Conservation (phyloP, 768 basidiomycete genomes). For the Pleurotus platypus region DNA sequence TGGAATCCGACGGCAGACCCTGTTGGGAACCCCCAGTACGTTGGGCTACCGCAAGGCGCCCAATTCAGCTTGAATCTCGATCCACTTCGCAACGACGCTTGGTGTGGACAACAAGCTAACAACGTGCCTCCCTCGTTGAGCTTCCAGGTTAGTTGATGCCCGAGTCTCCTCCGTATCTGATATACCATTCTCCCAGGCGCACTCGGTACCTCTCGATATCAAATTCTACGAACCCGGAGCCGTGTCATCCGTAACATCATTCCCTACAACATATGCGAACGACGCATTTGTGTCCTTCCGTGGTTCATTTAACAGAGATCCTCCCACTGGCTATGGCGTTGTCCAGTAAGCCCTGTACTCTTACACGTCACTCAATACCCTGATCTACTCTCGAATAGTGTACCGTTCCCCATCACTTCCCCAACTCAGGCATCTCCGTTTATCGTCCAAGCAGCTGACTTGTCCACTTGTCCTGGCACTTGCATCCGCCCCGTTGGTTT, state of each 20-base stretch:
- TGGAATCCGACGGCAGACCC: constrained; percentile 42
- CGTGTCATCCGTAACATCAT: constrained; percentile 11
- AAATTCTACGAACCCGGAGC: constrained; percentile 29
- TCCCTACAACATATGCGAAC: constrained; percentile 24
- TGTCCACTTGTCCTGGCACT: constrained; percentile 33
- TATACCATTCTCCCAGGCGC: constrained; percentile 26
- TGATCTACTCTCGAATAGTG: constrained; percentile 13
- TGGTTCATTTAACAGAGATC: constrained; percentile 36
- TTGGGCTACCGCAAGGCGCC: constrained; percentile 23
- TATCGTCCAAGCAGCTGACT: constrained; percentile 34
- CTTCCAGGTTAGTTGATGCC: constrained; percentile 30
- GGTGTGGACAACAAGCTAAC: constrained; percentile 28
- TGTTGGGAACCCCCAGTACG: constrained; percentile 33
- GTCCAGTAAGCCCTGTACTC: constrained; percentile 25
- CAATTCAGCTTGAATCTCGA: constrained; percentile 37
- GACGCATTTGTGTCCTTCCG: constrained; percentile 44
- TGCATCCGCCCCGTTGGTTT: constrained; percentile 45
- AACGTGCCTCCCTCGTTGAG: constrained; percentile 34
- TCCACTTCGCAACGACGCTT: constrained; percentile 25
- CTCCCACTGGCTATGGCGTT: constrained; percentile 45
- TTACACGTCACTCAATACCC: background rate
- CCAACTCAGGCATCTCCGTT: constrained; percentile 23
- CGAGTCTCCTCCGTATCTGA: background rate
- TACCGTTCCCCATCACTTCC: constrained; percentile 20
- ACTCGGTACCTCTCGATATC: constrained; percentile 44